Percentiles rank a stretch among this genome's conserved stretches.
phyloP scores from a whole-genome alignment of 1,284 basidiomycete genomes.

The Moesziomyces antarcticus region DNA sequence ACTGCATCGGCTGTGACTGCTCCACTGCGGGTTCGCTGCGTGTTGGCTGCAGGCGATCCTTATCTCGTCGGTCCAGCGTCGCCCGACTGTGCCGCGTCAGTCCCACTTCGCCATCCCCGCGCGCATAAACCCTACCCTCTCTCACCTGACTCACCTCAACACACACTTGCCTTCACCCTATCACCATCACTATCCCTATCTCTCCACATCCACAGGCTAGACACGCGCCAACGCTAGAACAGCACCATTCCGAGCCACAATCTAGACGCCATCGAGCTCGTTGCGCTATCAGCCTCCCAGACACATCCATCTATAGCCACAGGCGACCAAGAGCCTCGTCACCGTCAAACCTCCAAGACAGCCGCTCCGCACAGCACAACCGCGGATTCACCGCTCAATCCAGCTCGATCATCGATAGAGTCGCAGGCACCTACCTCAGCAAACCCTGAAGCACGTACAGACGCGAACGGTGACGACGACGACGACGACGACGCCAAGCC shows the following conservation, averaged over 20 bases:
- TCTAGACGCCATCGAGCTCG: constrained; percentile 30
- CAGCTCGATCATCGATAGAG: constrained; percentile 1
- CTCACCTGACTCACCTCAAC: constrained; percentile 1
- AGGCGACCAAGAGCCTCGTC: constrained; percentile 19
- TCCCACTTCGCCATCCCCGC: background rate
- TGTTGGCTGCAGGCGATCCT: constrained; percentile 1
- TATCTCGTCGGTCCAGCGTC: constrained; percentile 33
- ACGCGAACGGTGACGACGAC: background rate
- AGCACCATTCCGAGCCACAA: constrained; percentile 10
- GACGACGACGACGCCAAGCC: background rate
- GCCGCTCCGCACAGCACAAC: background rate
- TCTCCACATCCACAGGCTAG: background rate
- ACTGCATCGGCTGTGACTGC: constrained; percentile 32
- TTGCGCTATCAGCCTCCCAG: constrained; percentile 33
- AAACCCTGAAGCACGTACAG: background rate
- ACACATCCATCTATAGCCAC: constrained; percentile 18
- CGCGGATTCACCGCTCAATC: too few relatives aligned
- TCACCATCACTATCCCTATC: constrained; percentile 4
- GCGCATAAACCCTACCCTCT: background rate
- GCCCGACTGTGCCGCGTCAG: constrained; percentile 14
- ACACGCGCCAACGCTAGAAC: background rate
- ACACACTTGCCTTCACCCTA: background rate
- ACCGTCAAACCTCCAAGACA: constrained; percentile 2
- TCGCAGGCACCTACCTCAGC: constrained; percentile 1
- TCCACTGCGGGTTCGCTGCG: constrained; percentile 17